These are phyloP conservation scores for Ogataea minuta DNA, from an alignment of 805 yeast species.

Conservation along the genomic window DNA sequence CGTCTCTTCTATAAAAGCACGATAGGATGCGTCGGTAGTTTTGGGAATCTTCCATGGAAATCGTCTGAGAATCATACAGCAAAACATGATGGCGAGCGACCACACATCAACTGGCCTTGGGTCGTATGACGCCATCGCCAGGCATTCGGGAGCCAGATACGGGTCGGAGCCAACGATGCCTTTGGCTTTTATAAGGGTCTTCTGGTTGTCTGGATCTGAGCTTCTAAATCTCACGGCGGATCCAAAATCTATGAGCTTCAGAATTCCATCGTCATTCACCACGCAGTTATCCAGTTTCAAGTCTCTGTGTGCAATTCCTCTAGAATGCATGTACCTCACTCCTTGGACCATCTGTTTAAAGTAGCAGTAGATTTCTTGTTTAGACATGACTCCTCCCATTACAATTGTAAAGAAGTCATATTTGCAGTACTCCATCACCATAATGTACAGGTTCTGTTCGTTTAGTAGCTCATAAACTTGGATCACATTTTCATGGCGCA, in stretches of 20 bases:
- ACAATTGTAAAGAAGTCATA: slow-evolving; percentile 91
- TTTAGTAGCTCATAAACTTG: slow-evolving; percentile 77
- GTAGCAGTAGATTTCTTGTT: slow-evolving; percentile 72
- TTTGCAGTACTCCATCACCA: slow-evolving; percentile 92
- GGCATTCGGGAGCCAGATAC: slow-evolving; percentile 89
- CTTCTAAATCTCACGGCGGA: slow-evolving; percentile 71
- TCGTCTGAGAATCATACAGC: slow-evolving; percentile 82
- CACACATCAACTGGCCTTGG: slow-evolving; percentile 88
- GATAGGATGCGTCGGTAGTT: slow-evolving; percentile 67
- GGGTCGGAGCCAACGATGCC: slow-evolving; percentile 98
- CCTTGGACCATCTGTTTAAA: slow-evolving; percentile 80
- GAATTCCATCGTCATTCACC: slow-evolving; percentile 66
- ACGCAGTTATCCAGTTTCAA: slow-evolving; percentile 92
- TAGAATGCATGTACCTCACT: slow-evolving; percentile 67
- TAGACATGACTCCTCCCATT: slow-evolving; percentile 79
- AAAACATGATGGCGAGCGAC: slow-evolving; percentile 89
- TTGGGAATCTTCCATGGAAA: slow-evolving; percentile 98
- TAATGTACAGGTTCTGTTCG: slow-evolving; percentile 60
- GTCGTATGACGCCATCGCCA: slow-evolving; percentile 58
- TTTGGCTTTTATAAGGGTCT: slow-evolving; percentile 56
- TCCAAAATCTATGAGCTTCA: slow-evolving; percentile 91
- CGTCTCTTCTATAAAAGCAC: slow-evolving; percentile 49
- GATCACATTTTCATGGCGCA: slow-evolving; percentile 77
- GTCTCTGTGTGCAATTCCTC: slow-evolving; percentile 92
- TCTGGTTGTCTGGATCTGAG: slow-evolving; percentile 32